Percentiles rank a stretch among this genome's conserved stretches.
Conservation (phyloP, 371 early-diverging fungal genomes). For the Apophysomyces variabilis region DNA sequence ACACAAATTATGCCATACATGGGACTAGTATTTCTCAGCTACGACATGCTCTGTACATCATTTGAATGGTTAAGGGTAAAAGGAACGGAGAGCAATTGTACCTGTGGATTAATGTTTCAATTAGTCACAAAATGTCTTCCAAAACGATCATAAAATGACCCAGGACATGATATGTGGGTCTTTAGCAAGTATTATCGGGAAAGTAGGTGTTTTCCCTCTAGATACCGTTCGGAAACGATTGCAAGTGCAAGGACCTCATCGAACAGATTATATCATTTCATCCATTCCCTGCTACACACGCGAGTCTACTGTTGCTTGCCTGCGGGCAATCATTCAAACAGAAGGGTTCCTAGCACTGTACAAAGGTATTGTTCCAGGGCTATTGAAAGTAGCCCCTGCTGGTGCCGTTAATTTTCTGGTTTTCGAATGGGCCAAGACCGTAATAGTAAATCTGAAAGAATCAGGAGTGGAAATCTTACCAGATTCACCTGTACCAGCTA, state of each 20-base stretch:
- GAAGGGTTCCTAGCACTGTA: conserved; percentile 89
- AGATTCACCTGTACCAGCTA: background rate
- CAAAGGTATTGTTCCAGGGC: conserved; percentile 82
- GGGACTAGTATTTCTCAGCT: conserved; percentile 83
- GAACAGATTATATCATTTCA: conserved; percentile 50
- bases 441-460: conserved; percentile 22
- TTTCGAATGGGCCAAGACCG: conserved; percentile 63
- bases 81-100: background rate
- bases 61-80: conserved; percentile 45
- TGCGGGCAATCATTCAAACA: conserved; percentile 63
- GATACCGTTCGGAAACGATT: conserved; percentile 84
- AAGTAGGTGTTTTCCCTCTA: conserved; percentile 88
- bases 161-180: conserved; percentile 83
- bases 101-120: background rate
- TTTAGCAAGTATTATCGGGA: conserved; percentile 82
- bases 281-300: conserved; percentile 42
- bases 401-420: conserved; percentile 89
- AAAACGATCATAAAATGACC: conserved; percentile 31
- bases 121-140: conserved; percentile 37
- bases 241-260: conserved; percentile 77
- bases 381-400: conserved; percentile 87
- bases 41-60: conserved; percentile 61
- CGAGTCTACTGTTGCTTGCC: conserved; percentile 52
- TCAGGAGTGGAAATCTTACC: background rate
- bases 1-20: conserved; percentile 94